Evolutionary conservation across 805 yeast species (phyloP).

Genomic region (Yamadazyma philogaea): DNA sequence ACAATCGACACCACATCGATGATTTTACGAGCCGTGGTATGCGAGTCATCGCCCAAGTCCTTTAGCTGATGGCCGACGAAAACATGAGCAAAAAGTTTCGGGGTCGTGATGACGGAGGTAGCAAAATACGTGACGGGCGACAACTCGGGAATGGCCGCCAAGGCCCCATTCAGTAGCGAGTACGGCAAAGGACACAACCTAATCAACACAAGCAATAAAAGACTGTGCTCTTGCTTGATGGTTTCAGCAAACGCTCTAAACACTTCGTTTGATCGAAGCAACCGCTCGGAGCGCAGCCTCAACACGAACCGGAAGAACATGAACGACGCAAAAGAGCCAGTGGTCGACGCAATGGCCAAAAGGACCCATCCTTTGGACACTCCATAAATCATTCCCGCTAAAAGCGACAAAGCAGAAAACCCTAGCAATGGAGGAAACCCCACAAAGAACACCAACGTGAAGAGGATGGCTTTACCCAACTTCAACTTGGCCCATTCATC

Average conservation of each 20-base stretch:
- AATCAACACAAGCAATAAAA: slow-evolving; percentile 65
- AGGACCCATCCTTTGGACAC: slow-evolving; percentile 76
- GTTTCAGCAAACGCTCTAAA: slow-evolving; percentile 75
- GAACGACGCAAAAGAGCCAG: slow-evolving; percentile 78
- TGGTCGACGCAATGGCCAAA: slow-evolving; percentile 61
- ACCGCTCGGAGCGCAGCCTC: slow-evolving; percentile 51
- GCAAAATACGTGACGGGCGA: slow-evolving; percentile 56
- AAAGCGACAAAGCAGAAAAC: slow-evolving; percentile 61
- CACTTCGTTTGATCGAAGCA: slow-evolving; percentile 60
- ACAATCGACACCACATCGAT: slow-evolving; percentile 62
- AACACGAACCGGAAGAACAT: slow-evolving; percentile 60
- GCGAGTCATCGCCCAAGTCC: slow-evolving; percentile 56
- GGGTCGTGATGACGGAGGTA: slow-evolving; percentile 76
- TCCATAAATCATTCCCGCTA: slow-evolving; percentile 83
- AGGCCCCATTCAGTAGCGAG: slow-evolving; percentile 86
- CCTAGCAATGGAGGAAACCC: slow-evolving; percentile 93
- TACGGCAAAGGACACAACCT: slow-evolving; percentile 92
- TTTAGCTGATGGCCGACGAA: slow-evolving; percentile 77
- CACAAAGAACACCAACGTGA: slow-evolving; percentile 55
- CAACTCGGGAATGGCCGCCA: slow-evolving; percentile 82
- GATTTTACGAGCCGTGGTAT: slow-evolving; percentile 48
- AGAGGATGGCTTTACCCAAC: slow-evolving; percentile 46
- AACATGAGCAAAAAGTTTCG: slow-evolving; percentile 72
- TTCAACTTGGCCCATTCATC: slow-evolving; percentile 41
- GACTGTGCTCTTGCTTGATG: slow-evolving; percentile 56